These are phyloP conservation scores for Populus pruinosa DNA, from an alignment of 345 rosid genomes.

Conservation along the genomic window DNA sequence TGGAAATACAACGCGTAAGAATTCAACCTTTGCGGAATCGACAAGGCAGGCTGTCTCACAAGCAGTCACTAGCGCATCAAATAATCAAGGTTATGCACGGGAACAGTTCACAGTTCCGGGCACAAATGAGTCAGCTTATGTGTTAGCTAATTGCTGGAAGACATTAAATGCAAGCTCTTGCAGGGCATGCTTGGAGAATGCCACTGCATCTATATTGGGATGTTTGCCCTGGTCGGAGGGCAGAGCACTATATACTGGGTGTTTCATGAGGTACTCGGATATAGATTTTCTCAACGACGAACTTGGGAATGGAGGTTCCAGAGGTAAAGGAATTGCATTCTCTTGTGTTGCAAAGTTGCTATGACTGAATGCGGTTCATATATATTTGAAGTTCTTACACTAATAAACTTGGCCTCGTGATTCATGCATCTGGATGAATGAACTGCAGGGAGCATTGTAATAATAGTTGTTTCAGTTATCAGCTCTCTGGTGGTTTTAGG, in stretches of 20 bases:
- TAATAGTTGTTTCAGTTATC: conserved; percentile 62
- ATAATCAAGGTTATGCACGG: conserved; percentile 48
- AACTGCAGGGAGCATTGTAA: conserved; percentile 52
- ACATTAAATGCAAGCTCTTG: conserved; percentile 59
- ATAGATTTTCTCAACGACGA: conserved; percentile 61
- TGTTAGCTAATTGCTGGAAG: conserved; percentile 82
- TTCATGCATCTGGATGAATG: conserved; percentile 3
- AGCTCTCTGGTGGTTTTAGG: conserved; percentile 62
- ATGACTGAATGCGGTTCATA: neutral
- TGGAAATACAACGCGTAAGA: conserved; percentile 52
- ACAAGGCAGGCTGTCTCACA: conserved; percentile 45
- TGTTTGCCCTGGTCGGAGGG: conserved; percentile 93
- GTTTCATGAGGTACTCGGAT: conserved; percentile 85
- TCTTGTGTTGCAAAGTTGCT: neutral
- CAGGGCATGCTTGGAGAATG: conserved; percentile 62
- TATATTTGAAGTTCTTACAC: neutral
- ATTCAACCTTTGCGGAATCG: conserved; percentile 35
- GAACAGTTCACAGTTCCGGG: conserved; percentile 32
- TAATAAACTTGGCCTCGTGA: conserved; percentile 1
- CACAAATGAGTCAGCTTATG: conserved; percentile 52
- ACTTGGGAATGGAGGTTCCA: conserved; percentile 44
- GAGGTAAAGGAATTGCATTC: conserved; percentile 41
- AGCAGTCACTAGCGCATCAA: conserved; percentile 45
- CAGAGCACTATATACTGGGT: conserved; percentile 77
- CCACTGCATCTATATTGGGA: conserved; percentile 49